These are phyloP conservation scores for Orbilia javanica DNA, from an alignment of 2,329 filamentous ascomycete genomes.

Conservation along the genomic window DNA sequence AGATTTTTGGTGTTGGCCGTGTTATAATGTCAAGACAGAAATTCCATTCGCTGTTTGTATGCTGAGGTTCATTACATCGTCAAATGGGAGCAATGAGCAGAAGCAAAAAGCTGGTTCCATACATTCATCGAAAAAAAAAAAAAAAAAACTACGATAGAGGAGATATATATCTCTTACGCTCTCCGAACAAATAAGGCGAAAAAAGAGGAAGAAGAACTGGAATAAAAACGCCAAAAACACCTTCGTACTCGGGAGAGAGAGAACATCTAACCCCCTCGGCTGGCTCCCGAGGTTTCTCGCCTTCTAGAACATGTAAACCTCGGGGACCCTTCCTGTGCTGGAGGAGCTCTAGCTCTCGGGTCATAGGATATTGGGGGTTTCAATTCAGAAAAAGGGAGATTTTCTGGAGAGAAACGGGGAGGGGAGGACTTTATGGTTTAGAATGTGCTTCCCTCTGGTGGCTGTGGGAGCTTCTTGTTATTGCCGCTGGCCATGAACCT, in stretches of 20 bases:
- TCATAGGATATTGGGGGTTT: neutral
- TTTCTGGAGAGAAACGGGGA: no score
- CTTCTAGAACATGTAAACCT: neutral
- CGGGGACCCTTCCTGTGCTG: no score
- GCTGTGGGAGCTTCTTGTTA: conserved; percentile 96
- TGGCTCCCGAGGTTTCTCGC: neutral
- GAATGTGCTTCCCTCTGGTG: conserved; percentile 82
- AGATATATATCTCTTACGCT: no score
- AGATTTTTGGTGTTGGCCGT: conserved; percentile 24
- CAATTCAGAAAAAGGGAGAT: neutral
- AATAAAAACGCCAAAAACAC: conserved; percentile 57
- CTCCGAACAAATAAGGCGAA: neutral
- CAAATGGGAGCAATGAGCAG: conserved; percentile 23
- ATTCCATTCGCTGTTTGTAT: conserved; percentile 49
- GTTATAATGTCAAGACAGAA: neutral
- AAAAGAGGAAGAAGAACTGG: neutral
- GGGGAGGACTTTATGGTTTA: conserved; percentile 43
- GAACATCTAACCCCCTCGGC: neutral
- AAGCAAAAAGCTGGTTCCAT: neutral
- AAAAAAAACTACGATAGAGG: no score
- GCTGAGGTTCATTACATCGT: conserved; percentile 55
- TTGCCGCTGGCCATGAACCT: conserved; percentile 93
- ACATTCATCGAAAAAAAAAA: neutral
- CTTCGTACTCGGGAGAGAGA: neutral
- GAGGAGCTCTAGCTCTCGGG: no score